Evolutionary conservation across 805 yeast genomes (phyloP), one percentile per base, ranked within the genome.

Genomic region (Wickerhamomyces mucosus): DNA sequence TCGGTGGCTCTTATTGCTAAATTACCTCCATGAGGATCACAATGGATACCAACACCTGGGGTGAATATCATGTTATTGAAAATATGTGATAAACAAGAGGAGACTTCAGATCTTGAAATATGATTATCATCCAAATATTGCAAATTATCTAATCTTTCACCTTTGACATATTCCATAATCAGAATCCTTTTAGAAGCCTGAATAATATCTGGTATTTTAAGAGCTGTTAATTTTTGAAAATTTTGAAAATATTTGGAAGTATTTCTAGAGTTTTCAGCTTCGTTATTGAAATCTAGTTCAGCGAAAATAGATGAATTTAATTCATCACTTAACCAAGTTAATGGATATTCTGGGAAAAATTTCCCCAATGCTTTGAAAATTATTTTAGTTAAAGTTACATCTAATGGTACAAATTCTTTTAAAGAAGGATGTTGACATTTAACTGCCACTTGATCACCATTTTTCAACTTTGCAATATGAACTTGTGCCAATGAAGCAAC

Each of bases 11-110:
- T 63, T 15, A 92, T 84, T 0, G 97, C 96, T 37, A 92, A 61
- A 48, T 92, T 92, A 0, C 99, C 99, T 9, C 95, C 95, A 53
- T 92, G 99, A 1, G 98, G 98, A 53, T 92, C 99, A 59, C 98
- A 92, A 53, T 92, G 99, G 26, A 92, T 71, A 1, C 89, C 84
- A 15, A 85, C 95, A 18, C 75, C 78, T 1, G 96, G 94, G 3
- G 94, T 79, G 61, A 92, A 92, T 25, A 92, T 85, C 99, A 92
- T 92, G 49, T 75, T 78, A 60, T 89, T 84, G 63, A 92, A 92
- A 18, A 85, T 77, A 45, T 89, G 95, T 0, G 96, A 75, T 23
- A 92, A 63, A 51, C 96, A 89, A 6, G 78, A 60, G 3, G 94
- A 78, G 7, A 92, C 94, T 40, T 82, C 81, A 1, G 78, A 70